Conservation (phyloP, 2,329 filamentous ascomycete genomes). For the Fusarium sp. region DNA sequence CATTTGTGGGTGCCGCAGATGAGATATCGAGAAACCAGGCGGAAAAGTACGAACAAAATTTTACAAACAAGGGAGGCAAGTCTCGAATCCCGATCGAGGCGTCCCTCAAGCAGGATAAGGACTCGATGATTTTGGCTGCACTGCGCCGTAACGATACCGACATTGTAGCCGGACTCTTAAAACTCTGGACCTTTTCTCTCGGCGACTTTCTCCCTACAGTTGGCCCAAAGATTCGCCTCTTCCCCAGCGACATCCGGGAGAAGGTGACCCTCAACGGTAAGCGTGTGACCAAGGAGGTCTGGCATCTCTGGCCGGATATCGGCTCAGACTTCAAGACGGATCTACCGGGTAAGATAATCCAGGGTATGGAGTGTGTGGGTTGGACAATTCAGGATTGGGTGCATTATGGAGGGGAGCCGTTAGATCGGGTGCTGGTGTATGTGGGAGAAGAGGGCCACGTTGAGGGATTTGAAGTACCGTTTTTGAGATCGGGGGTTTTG, state of each 20-base stretch:
- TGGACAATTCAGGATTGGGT: conserved; percentile 51
- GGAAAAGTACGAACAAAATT: conserved; percentile 25
- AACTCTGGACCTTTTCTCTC: conserved; percentile 39
- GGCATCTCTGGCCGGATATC: conserved; percentile 45
- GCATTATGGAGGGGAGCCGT: conserved; percentile 47
- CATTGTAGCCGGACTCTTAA: conserved; percentile 25
- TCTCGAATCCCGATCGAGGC: conserved; percentile 16
- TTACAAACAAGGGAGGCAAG: not conserved
- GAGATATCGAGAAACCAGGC: conserved; percentile 42
- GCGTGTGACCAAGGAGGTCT: conserved; percentile 31
- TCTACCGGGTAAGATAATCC: conserved; percentile 39
- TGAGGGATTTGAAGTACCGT: conserved; percentile 47
- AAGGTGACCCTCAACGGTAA: conserved; percentile 19
- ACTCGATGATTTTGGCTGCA: conserved; percentile 39
- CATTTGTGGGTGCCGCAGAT: conserved; percentile 44
- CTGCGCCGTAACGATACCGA: conserved; percentile 37
- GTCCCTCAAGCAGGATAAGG: conserved; percentile 34
- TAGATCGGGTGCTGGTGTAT: conserved; percentile 46
- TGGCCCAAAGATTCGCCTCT: conserved; percentile 35
- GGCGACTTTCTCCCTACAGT: conserved; percentile 36
- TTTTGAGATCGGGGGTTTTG: conserved; percentile 44
- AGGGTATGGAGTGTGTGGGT: conserved; percentile 39
- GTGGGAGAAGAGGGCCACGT: conserved; percentile 36
- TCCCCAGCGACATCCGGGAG: conserved; percentile 37
- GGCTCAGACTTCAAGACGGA: conserved; percentile 30